A percentile compares a stretch with the other conserved stretches of the same genome.
phyloP scores from a whole-genome alignment of 306 rosid genomes.

The Lablab purpureus region DNA sequence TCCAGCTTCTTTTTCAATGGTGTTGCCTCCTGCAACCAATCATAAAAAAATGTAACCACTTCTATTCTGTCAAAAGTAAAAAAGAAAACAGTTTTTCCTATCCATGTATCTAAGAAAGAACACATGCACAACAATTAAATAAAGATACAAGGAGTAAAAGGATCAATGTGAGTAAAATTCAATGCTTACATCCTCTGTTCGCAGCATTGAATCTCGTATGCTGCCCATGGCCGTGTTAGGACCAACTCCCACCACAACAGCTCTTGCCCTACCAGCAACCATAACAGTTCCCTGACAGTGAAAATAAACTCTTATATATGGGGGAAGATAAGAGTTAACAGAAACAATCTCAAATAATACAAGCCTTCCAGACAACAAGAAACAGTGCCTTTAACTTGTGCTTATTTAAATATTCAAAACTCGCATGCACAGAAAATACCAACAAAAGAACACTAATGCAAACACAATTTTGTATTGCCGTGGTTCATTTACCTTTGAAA shows the following conservation, averaged over 20 bases:
- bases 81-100: slow-evolving; percentile 33
- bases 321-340: slow-evolving; percentile 3
- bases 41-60: slow-evolving; percentile 36
- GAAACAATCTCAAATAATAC: slow-evolving; percentile 17
- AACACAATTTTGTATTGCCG: background rate
- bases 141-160: slow-evolving; percentile 36
- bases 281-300: slow-evolving; percentile 88
- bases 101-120: slow-evolving; percentile 30
- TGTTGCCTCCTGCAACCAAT: slow-evolving; percentile 83
- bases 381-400: slow-evolving; percentile 35
- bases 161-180: slow-evolving; percentile 24
- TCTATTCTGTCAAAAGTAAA: background rate
- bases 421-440: background rate
- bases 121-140: slow-evolving; percentile 37
- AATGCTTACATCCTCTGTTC: slow-evolving; percentile 89
- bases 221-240: slow-evolving; percentile 95
- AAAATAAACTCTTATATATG: slow-evolving; percentile 35
- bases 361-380: slow-evolving; percentile 30
- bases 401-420: slow-evolving; percentile 26
- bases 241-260: slow-evolving; percentile 93
- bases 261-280: slow-evolving; percentile 98
- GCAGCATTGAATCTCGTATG: slow-evolving; percentile 92
- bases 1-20: slow-evolving; percentile 98
- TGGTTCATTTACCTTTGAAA: background rate
- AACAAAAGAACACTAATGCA: slow-evolving; percentile 15